Percentiles rank a stretch among this genome's conserved stretches.
phyloP scores from a whole-genome alignment of 106 monocot genomes.

The Phalaenopsis equestris region DNA sequence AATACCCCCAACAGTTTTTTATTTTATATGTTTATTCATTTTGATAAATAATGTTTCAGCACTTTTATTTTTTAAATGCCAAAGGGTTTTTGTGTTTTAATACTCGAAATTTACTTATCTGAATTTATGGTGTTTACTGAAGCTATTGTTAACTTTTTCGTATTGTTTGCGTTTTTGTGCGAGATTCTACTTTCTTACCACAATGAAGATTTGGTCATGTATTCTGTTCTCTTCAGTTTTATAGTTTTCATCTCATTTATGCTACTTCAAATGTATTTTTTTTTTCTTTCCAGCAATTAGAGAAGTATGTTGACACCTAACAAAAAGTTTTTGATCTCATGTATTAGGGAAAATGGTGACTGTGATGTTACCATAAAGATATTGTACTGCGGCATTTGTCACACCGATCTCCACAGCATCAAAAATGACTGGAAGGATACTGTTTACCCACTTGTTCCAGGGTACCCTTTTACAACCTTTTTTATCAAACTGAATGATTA shows the following conservation, averaged over 20 bases:
- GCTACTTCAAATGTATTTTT: not conserved
- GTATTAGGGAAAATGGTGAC: slow-evolving; percentile 26
- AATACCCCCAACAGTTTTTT: no score
- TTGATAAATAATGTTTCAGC: no score
- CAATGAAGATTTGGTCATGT: no score
- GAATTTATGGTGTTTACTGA: no score
- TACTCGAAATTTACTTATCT: no score
- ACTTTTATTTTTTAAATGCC: no score
- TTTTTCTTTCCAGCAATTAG: not conserved
- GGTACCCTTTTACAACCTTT: slow-evolving; percentile 10
- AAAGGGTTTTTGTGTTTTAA: no score
- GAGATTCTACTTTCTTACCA: no score
- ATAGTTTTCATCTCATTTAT: not conserved
- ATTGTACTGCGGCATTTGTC: slow-evolving; percentile 47
- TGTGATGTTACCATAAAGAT: slow-evolving; percentile 39
- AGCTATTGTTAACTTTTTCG: no score
- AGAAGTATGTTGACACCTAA: not conserved
- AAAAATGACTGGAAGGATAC: slow-evolving; percentile 40
- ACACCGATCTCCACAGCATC: slow-evolving; percentile 36
- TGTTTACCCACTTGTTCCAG: slow-evolving; percentile 36
- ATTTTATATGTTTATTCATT: no score
- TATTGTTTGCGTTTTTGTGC: no score
- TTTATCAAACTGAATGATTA: not conserved
- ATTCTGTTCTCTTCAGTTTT: not conserved
- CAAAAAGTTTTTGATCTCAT: not conserved